Evolutionary conservation across 73 alveolate genomes (phyloP).

Genomic region (Paramecium sonneborni): DNA sequence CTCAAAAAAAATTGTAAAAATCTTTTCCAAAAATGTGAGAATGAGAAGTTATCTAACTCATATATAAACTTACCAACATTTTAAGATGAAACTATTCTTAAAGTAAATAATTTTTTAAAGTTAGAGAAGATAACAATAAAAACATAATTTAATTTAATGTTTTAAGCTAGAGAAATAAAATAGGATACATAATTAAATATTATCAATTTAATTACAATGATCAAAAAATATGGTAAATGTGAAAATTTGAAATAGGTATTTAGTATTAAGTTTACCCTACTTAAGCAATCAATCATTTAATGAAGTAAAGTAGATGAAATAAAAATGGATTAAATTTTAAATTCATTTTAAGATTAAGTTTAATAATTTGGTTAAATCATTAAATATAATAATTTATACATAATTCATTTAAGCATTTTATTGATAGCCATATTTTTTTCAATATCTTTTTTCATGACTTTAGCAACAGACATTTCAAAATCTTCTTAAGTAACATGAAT

Average conservation of each 20-base stretch:
- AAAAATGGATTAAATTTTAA: neutral
- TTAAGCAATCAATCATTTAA: neutral
- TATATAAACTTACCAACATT: neutral
- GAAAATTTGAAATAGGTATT: conserved; percentile 18
- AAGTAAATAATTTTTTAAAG: neutral
- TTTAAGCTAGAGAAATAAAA: neutral
- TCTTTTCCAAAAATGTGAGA: too few species aligned
- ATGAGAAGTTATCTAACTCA: too few species aligned
- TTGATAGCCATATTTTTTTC: conserved; percentile 96
- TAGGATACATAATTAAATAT: neutral
- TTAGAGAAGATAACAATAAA: neutral
- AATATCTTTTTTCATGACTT: conserved; percentile 99
- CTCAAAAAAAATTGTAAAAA: too few species aligned
- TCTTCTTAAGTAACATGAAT: conserved; percentile 99
- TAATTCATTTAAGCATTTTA: conserved; percentile 76
- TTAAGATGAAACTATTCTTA: neutral
- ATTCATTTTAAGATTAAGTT: neutral
- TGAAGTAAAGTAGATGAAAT: neutral
- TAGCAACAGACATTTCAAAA: conserved; percentile 99
- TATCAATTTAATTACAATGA: neutral
- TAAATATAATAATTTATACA: neutral
- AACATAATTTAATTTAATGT: neutral
- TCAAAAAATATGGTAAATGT: conserved; percentile 22
- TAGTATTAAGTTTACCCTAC: neutral
- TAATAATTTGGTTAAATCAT: neutral